Base-by-base conservation (phyloP, 768 basidiomycete genomes). In the Clitopilus passeckerianus region DNA sequence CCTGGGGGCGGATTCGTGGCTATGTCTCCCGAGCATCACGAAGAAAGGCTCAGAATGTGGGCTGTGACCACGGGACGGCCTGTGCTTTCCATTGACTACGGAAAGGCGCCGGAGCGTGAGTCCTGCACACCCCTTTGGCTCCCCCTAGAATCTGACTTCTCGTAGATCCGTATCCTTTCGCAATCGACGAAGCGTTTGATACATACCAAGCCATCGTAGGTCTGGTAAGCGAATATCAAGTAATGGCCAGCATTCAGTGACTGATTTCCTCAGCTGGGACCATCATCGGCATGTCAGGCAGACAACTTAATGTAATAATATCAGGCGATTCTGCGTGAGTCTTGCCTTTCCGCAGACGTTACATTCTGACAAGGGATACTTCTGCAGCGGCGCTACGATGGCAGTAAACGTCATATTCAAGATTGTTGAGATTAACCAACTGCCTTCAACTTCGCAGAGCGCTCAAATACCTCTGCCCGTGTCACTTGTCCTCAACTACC, bases 321-420 rank as follows among this genome's bases (percentile, higher is more conserved):
- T 85, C 88, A 5, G 95, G 96, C 1, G 97, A 99, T 74, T 98
- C 96, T n/a, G 97, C 97, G 95, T 97, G 71, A 77, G 95, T 81
- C 58, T 53, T 18, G 52, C 54, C n/a, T 10, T 41, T 41, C 15
- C 37, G 5, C 37, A 41, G 37, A 41, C 3, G 27, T 30, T 9
- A 9, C 3, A 41, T 41, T 5, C 37, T 41, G 15, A 41, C 37
- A 41, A 41, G 63, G 61, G 57, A 60, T 53, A 46, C 53, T 61
- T 22, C 43, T 53, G n/a, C 59, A 97, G 95, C 35, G 97, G 97
- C 5, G 96, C 91, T 15, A 89, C 90, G 61, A 81, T 98, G 62
- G 90, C 89, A 6, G 83, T 90, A 18, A 91, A 90, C 56, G 85
- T 95, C 56, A 85, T 97, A 70, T 78, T 93, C 73, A 91, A 88